Percentiles rank a stretch among this genome's conserved stretches.
Evolutionary conservation across 2,329 filamentous ascomycete genomes (phyloP).

Genomic region (Penicillium thymicola): DNA sequence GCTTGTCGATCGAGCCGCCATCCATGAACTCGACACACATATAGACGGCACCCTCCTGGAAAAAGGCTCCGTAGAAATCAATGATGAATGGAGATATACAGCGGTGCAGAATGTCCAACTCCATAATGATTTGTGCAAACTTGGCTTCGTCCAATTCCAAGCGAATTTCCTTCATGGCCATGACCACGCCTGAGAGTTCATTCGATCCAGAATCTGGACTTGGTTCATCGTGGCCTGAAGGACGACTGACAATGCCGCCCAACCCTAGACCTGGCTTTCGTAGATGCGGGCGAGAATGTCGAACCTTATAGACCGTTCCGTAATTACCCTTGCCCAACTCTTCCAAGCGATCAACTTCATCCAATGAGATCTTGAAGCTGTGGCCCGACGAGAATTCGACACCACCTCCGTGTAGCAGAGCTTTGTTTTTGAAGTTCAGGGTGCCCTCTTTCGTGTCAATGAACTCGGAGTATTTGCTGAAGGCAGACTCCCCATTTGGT

Average conservation of each 20-base stretch:
- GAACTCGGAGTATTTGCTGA: constrained; percentile 73
- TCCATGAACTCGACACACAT: constrained; percentile 99
- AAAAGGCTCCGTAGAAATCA: constrained; percentile 98
- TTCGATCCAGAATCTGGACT: constrained; percentile 20
- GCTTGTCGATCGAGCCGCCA: constrained; percentile 92
- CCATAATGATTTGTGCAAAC: constrained; percentile 95
- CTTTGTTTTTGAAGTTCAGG: constrained; percentile 89
- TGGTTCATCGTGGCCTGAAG: constrained; percentile 19
- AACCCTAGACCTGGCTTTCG: constrained; percentile 59
- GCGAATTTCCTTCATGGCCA: constrained; percentile 99
- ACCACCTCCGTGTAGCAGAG: constrained; percentile 80
- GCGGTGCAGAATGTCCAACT: constrained; percentile 91
- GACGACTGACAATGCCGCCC: constrained; percentile 55
- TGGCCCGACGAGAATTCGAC: constrained; percentile 90
- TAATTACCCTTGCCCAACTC: constrained; percentile 98
- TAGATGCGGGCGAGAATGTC: constrained; percentile 70
- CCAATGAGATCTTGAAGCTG: constrained; percentile 88
- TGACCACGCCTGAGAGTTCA: constrained; percentile 63
- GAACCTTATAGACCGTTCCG: constrained; percentile 94
- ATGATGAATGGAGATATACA: constrained; percentile 96
- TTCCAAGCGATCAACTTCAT: constrained; percentile 89
- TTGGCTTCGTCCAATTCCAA: constrained; percentile 95
- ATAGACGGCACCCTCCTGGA: constrained; percentile 97
- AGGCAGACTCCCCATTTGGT: constrained; percentile 42
- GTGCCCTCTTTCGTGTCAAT: constrained; percentile 90